A percentile compares a stretch with the other conserved stretches of the same genome.
phyloP scores from a whole-genome alignment of 2,329 filamentous ascomycete genomes.

The Pseudogymnoascus sp. region DNA sequence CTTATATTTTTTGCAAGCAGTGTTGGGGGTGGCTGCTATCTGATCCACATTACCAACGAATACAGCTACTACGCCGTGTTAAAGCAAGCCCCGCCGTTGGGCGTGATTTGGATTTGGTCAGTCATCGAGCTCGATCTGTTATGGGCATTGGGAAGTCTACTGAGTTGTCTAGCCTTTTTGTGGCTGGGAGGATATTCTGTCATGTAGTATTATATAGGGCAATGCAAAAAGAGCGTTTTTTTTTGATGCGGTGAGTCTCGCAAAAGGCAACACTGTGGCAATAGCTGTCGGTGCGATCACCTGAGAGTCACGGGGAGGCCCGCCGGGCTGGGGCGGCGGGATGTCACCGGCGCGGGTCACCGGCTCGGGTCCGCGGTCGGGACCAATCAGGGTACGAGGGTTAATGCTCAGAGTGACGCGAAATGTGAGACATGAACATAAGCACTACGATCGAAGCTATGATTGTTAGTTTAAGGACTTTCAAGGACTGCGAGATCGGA shows the following conservation, averaged over 20 bases:
- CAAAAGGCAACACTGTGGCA: background rate
- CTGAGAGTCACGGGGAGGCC: background rate
- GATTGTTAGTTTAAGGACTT: background rate
- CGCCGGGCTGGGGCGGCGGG: background rate
- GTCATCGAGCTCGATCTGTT: conserved; percentile 75
- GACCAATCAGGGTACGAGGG: background rate
- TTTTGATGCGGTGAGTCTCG: background rate
- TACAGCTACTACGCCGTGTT: conserved; percentile 80
- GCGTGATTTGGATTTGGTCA: conserved; percentile 87
- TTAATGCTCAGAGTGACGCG: background rate
- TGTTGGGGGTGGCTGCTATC: conserved; percentile 61
- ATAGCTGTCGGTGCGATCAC: background rate
- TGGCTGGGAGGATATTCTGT: conserved; percentile 23
- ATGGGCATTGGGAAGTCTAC: conserved; percentile 53
- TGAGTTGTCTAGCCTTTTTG: conserved; percentile 23
- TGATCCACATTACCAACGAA: conserved; percentile 74
- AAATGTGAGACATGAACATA: background rate
- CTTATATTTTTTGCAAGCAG: conserved; percentile 56
- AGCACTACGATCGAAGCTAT: background rate
- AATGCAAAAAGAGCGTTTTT: background rate
- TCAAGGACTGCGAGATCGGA: background rate
- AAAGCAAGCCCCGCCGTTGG: conserved; percentile 84
- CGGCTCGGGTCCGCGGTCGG: background rate
- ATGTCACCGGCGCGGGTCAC: background rate
- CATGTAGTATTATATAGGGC: conserved; percentile 15